These are phyloP conservation scores for Colletotrichum plurivorum DNA, from an alignment of 2,329 filamentous ascomycete genomes.

Conservation along the genomic window DNA sequence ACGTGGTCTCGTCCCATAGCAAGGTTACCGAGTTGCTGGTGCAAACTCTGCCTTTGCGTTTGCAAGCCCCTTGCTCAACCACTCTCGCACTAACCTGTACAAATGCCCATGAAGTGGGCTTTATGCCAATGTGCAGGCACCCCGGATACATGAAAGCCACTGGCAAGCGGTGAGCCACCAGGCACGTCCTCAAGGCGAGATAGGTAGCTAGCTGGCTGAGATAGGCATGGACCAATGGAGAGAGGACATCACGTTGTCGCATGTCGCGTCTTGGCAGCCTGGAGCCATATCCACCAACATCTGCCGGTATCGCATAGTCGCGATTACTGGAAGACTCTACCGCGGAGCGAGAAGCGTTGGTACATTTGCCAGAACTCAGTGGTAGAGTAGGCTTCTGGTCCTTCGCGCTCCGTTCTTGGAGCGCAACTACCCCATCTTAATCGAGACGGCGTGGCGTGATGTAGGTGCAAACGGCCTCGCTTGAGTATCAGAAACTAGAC, in stretches of 20 bases:
- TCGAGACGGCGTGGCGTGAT: constrained; percentile 9
- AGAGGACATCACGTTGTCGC: not conserved
- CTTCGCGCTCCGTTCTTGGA: constrained; percentile 1
- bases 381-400: not conserved
- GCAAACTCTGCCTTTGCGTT: too few relatives aligned
- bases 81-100: too few relatives aligned
- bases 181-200: too few relatives aligned
- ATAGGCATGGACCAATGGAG: not conserved
- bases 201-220: too few relatives aligned
- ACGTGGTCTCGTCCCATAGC: too few relatives aligned
- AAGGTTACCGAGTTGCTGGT: too few relatives aligned
- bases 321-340: not conserved
- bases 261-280: not conserved
- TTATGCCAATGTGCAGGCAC: too few relatives aligned
- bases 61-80: too few relatives aligned
- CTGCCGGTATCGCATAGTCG: not conserved
- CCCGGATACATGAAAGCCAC: too few relatives aligned
- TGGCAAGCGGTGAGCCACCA: too few relatives aligned
- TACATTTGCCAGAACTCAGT: not conserved
- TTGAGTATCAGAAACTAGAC: not conserved
- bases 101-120: too few relatives aligned
- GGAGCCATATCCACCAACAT: not conserved
- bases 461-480: not conserved
- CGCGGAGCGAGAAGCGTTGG: not conserved
- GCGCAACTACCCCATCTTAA: not conserved